Evolutionary conservation across 768 basidiomycete genomes (phyloP), one percentile per base, ranked within the genome.

Genomic region (Mycena amicta): DNA sequence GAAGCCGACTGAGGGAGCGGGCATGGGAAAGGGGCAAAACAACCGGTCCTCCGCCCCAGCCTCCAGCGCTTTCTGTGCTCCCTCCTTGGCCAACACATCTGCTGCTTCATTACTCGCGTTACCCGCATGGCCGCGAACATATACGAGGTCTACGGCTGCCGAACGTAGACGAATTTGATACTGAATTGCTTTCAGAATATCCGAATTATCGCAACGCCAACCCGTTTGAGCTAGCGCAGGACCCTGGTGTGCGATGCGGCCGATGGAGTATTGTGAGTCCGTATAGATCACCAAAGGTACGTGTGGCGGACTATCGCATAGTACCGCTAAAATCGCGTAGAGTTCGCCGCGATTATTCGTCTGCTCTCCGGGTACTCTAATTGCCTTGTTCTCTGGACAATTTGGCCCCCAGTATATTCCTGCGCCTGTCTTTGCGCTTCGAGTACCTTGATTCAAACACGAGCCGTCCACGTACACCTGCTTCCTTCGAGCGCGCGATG

Each of bases 381-480:
- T 6, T 12, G 49, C 22, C 5, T 12, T 6, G 27, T 29, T 50
- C 13, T 11, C 5, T 13, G 8, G 6, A 30, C 25, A 50, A 8
- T 28, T 28, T 16, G 28, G 23, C 12, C 49, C 49, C 49, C 49
- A 50, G 27, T 30, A 30, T 12, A 50, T 20, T 8, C 49, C 49
- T 16, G 49, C 28, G 25, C 49, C 49, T 5, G 49, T 12, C 27
- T 23, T 30, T 20, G 49, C 49, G 20, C 27, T 12, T 4, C 5
- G 6, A 26, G 22, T 15, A 25, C 28, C 25, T 45, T 45, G 43
- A 8, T 23, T 15, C 12, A 45, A 23, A 23, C 43, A 45, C 12
- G 28, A 50, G 28, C 49, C 49, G 28, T 50, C 49, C 22, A 50
- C 49, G 28, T 26, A 50, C 8, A 50, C 49, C 28, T 50, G 49